Conservation (phyloP, 2,329 filamentous ascomycete genomes). For the Tolypocladium album region DNA sequence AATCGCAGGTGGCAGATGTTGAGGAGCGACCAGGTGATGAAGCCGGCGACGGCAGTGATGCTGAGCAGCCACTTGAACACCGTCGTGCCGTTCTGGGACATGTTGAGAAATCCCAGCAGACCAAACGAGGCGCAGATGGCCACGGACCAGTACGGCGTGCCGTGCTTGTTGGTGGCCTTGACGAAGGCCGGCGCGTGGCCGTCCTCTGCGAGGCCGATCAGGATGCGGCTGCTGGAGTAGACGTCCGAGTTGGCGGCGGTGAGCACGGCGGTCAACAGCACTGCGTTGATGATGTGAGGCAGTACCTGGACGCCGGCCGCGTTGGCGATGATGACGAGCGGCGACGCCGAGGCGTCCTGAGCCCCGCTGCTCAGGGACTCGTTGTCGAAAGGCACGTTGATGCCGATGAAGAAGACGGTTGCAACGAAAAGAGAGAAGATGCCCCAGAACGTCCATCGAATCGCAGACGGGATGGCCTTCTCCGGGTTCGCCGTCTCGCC, state of each 20-base stretch:
- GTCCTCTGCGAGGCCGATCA: conserved; percentile 55
- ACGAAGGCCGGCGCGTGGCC: conserved; percentile 52
- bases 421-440: conserved; percentile 59
- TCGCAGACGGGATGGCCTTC: conserved; percentile 61
- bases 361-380: conserved; percentile 36
- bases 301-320: conserved; percentile 54
- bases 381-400: conserved; percentile 57
- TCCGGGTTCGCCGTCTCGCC: conserved; percentile 65
- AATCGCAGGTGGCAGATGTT: conserved; percentile 54
- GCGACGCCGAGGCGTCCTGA: conserved; percentile 52
- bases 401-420: conserved; percentile 59
- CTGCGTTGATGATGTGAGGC: conserved; percentile 63
- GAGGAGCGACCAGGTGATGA: conserved; percentile 62
- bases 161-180: conserved; percentile 45
- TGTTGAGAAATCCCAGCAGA: conserved; percentile 57
- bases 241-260: conserved; percentile 71
- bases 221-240: conserved; percentile 59
- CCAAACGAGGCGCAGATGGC: conserved; percentile 41
- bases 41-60: conserved; percentile 56
- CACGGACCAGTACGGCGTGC: conserved; percentile 55
- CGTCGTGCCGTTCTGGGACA: conserved; percentile 42
- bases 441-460: conserved; percentile 65
- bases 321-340: conserved; percentile 49
- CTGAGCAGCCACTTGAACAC: conserved; percentile 68
- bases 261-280: conserved; percentile 67